phyloP scores from a whole-genome alignment of 2,329 filamentous ascomycete species.

The Cercospora janseana region DNA sequence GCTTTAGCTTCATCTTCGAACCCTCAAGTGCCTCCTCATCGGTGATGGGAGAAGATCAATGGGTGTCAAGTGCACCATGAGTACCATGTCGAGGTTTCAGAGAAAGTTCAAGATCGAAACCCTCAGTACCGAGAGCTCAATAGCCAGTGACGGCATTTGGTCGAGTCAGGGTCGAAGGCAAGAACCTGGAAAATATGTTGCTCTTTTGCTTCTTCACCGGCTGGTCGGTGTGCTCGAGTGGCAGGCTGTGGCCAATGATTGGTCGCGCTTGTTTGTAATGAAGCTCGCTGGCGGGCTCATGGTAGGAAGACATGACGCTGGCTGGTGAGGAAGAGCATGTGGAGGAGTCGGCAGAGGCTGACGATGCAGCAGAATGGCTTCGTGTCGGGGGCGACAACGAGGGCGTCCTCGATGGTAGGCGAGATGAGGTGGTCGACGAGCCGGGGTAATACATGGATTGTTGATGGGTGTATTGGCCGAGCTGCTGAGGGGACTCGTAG shows the following conservation, averaged over 20 bases:
- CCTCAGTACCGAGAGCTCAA: slow-evolving; percentile 15
- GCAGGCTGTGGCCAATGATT: slow-evolving; percentile 26
- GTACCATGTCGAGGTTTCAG: no score
- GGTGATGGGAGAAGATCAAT: slow-evolving; percentile 1
- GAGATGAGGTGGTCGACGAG: slow-evolving; percentile 32
- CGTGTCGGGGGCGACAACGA: slow-evolving; percentile 50
- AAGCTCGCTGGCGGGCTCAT: slow-evolving; percentile 35
- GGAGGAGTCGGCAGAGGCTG: slow-evolving; percentile 37
- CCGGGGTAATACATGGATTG: slow-evolving; percentile 31
- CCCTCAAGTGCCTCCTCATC: no score
- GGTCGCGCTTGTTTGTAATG: slow-evolving; percentile 39
- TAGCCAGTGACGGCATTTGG: slow-evolving; percentile 24
- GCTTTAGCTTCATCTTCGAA: no score
- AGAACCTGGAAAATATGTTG: slow-evolving; percentile 41
- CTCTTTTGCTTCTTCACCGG: slow-evolving; percentile 40
- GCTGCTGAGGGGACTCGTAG: slow-evolving; percentile 41
- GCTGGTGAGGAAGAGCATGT: slow-evolving; percentile 35
- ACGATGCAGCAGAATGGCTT: slow-evolving; percentile 39
- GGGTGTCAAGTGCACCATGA: slow-evolving; percentile 6
- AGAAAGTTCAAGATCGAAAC: slow-evolving; percentile 1
- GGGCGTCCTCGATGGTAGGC: slow-evolving; percentile 47
- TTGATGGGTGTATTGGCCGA: slow-evolving; percentile 31
- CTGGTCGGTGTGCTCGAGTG: slow-evolving; percentile 33
- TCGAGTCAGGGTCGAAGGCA: slow-evolving; percentile 34
- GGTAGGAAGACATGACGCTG: slow-evolving; percentile 38